Base-by-base conservation (phyloP, 768 basidiomycete genomes). In the Boletus sp. region DNA sequence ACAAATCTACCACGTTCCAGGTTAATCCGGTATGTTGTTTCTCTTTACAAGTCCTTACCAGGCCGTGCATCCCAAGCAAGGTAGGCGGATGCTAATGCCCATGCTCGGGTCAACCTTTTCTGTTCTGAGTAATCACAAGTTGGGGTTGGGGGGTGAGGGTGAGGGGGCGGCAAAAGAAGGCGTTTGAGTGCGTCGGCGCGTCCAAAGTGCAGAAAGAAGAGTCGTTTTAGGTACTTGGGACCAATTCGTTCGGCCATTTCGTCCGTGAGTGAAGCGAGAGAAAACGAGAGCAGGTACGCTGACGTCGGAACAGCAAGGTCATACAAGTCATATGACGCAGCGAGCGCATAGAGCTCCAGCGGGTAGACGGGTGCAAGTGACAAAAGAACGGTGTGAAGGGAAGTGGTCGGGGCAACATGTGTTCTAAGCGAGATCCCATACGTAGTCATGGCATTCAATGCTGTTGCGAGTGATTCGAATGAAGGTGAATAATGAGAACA, bases 161-260 rank as follows among this genome's bases (percentile, higher is more conserved):
- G 81, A 4, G 90, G 90, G 0, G 89, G 90, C 4, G 85, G 81
- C 6, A 87, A 75, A 14, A 93, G 75, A 21, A 91, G 80, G 32
- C 88, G 82, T 66, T 92, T 93, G 32, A 93, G 77, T 10, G 90
- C 90, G 55, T 93, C 91, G 4, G 83, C 76, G 29, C 90, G 85
- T 10, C 90, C 90, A 62, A 90, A 85, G 62, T 93, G 91, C 25
- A 93, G 74, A 67, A 89, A 91, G 70, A 93, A 90, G 29, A 93
- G 77, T 32, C 87, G 83, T 62, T 89, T 90, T 57, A 93, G 74
- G 63, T 93, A 93, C 21, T 83, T 71, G 3, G 90, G 79, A 8
- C 90, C 89, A 48, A 93, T 91, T 40, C 75, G 77, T 44, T 78
- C 74, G 5, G 83, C 86, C 70, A 83, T 77, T 44, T 84, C 84